Percentiles rank a stretch among this genome's conserved stretches.
These are phyloP conservation scores for Sugiyamaella chiloensis DNA, from an alignment of 805 yeast species.

Conservation along the genomic window DNA sequence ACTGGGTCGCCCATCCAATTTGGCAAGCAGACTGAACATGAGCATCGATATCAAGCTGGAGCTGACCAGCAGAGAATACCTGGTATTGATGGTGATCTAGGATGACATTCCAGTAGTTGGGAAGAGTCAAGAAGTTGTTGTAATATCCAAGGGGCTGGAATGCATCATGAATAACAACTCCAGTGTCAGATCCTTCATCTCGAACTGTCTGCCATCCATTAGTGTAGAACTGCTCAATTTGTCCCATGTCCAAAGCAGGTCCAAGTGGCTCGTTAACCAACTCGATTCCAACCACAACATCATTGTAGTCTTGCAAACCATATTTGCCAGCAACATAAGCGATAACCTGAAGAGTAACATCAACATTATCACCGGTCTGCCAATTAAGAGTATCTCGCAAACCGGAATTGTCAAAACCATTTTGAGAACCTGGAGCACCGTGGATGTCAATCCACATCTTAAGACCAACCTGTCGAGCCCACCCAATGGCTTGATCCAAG, in stretches of 20 bases:
- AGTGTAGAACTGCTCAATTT: conserved; percentile 56
- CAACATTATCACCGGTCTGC: conserved; percentile 48
- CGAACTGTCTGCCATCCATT: conserved; percentile 68
- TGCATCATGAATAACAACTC: conserved; percentile 79
- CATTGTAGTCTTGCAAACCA: conserved; percentile 56
- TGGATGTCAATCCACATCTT: conserved; percentile 91
- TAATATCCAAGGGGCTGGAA: conserved; percentile 61
- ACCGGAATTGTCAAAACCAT: conserved; percentile 95
- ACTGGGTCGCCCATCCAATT: conserved; percentile 43
- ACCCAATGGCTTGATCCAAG: conserved; percentile 70
- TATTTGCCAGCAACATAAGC: conserved; percentile 57
- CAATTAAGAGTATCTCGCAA: conserved; percentile 60
- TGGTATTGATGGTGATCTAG: conserved; percentile 91
- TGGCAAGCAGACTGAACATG: conserved; percentile 56
- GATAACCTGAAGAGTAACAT: conserved; percentile 55
- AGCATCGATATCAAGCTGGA: conserved; percentile 55
- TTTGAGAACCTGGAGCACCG: conserved; percentile 96
- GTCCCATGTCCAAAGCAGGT: conserved; percentile 54
- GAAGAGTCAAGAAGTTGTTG: conserved; percentile 49
- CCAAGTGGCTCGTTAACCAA: conserved; percentile 89
- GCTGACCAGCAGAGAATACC: conserved; percentile 66
- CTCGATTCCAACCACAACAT: conserved; percentile 80
- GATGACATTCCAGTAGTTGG: conserved; percentile 60
- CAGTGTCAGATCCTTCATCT: conserved; percentile 45
- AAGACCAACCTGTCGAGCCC: conserved; percentile 62